phyloP scores from a whole-genome alignment of 1,284 basidiomycete species.

The Sanghuangporus weigelae region DNA sequence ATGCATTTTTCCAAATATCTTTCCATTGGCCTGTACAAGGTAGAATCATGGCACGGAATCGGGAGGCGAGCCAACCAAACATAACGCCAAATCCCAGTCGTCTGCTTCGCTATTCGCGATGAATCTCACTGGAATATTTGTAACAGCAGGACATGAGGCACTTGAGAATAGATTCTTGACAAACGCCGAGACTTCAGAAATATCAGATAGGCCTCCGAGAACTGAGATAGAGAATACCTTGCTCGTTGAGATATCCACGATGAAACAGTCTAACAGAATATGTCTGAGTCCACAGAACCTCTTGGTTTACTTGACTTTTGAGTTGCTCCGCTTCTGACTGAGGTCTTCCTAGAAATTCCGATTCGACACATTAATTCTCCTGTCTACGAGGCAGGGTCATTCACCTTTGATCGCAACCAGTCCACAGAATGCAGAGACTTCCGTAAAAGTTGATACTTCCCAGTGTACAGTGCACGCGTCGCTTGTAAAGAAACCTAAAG shows the following conservation, averaged over 20 bases:
- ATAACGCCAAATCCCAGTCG: constrained; percentile 21
- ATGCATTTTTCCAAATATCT: not conserved
- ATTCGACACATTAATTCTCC: not conserved
- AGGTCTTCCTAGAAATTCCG: not conserved
- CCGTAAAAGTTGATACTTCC: constrained; percentile 12
- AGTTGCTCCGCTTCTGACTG: not conserved
- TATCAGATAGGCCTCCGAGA: not conserved
- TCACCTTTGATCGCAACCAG: constrained; percentile 16
- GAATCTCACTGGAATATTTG: constrained; percentile 17
- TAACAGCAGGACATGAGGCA: constrained; percentile 9
- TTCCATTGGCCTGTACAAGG: not conserved
- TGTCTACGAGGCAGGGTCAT: not conserved
- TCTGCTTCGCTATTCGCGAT: constrained; percentile 17
- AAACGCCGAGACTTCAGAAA: not conserved
- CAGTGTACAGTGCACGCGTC: constrained; percentile 3
- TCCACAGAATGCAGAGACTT: constrained; percentile 16
- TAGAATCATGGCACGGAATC: not conserved
- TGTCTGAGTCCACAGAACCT: constrained; percentile 1
- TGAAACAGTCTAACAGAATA: constrained; percentile 16
- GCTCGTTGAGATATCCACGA: not conserved
- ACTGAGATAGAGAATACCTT: constrained; percentile 6
- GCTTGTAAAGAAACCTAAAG: not conserved
- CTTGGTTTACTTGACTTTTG: not conserved
- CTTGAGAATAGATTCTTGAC: not conserved
- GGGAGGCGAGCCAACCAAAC: constrained; percentile 16